phyloP scores from a whole-genome alignment of 257 asterid genomes.

The Solanum sparsipilum region DNA sequence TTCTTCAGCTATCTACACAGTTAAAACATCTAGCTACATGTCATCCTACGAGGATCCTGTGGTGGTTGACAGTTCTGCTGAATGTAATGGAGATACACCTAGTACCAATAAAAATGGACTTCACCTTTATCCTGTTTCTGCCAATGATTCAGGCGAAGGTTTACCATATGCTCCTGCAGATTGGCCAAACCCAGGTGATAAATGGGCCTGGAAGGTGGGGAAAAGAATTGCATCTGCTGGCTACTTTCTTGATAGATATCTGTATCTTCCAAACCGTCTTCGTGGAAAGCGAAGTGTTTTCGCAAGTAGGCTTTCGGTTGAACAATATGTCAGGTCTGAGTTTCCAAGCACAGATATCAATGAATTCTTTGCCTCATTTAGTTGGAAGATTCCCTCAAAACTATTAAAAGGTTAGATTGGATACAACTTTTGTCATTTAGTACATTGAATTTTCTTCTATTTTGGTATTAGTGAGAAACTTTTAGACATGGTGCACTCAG shows the following conservation, averaged over 20 bases:
- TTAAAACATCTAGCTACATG: not conserved
- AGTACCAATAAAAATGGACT: conserved; percentile 29
- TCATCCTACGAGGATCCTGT: conserved; percentile 17
- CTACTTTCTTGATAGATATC: conserved; percentile 51
- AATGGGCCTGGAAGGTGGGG: conserved; percentile 88
- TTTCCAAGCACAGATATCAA: conserved; percentile 47
- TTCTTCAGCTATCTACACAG: not conserved
- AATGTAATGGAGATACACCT: conserved; percentile 20
- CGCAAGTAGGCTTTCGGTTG: conserved; percentile 54
- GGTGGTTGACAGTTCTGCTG: conserved; percentile 46
- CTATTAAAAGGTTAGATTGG: conserved; percentile 29
- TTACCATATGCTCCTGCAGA: conserved; percentile 79
- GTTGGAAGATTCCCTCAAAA: conserved; percentile 74
- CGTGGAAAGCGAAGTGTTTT: conserved; percentile 21
- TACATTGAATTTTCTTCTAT: not conserved
- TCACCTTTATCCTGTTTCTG: conserved; percentile 44
- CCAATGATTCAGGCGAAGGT: conserved; percentile 55
- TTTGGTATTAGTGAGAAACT: not conserved
- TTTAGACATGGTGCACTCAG: not conserved
- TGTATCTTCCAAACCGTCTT: conserved; percentile 50
- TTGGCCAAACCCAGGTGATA: conserved; percentile 88
- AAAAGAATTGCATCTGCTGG: conserved; percentile 46
- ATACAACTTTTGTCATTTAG: not conserved
- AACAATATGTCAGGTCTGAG: conserved; percentile 33
- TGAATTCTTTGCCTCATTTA: conserved; percentile 63